A percentile compares a stretch with the other conserved stretches of the same genome.
phyloP scores from a whole-genome alignment of 176 grass and related monocot genomes.

The Cocos nucifera region DNA sequence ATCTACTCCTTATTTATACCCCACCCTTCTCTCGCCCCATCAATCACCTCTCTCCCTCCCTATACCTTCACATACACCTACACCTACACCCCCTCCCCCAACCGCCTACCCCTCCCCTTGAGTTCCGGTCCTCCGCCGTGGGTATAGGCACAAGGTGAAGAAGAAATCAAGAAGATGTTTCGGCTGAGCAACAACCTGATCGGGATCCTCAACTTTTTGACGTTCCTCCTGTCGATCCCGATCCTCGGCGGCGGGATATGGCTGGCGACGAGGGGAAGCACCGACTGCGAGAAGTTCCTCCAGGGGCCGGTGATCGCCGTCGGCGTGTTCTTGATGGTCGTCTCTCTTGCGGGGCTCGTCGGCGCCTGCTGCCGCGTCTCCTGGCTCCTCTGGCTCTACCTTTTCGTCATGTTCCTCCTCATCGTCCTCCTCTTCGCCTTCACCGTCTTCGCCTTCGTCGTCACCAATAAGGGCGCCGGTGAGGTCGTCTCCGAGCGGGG shows the following conservation, averaged over 20 bases:
- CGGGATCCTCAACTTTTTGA: conserved; percentile 64
- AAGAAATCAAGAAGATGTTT: conserved; percentile 35
- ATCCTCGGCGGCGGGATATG: conserved; percentile 28
- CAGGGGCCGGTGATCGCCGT: conserved; percentile 1
- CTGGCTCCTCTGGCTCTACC: conserved; percentile 2
- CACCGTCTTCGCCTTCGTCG: conserved; percentile 6
- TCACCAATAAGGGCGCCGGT: conserved; percentile 4
- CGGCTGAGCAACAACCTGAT: conserved; percentile 80
- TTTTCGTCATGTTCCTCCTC: conserved; percentile 4
- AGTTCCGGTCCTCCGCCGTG: background rate
- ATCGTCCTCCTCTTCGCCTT: conserved; percentile 6
- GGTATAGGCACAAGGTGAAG: too few species aligned
- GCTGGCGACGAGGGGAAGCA: background rate
- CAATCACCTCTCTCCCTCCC: too few species aligned
- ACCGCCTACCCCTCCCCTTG: background rate
- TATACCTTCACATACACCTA: too few species aligned
- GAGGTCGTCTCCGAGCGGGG: background rate
- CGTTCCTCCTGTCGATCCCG: conserved; percentile 74
- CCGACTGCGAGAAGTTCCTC: conserved; percentile 10
- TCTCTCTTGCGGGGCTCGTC: background rate
- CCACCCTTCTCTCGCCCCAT: too few species aligned
- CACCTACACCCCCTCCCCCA: too few species aligned
- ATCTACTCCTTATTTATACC: too few species aligned
- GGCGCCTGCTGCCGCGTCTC: conserved; percentile 4
- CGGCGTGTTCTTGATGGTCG: conserved; percentile 6